phyloP scores from a whole-genome alignment of 345 rosid genomes.

The Gynandropsis gynandra region DNA sequence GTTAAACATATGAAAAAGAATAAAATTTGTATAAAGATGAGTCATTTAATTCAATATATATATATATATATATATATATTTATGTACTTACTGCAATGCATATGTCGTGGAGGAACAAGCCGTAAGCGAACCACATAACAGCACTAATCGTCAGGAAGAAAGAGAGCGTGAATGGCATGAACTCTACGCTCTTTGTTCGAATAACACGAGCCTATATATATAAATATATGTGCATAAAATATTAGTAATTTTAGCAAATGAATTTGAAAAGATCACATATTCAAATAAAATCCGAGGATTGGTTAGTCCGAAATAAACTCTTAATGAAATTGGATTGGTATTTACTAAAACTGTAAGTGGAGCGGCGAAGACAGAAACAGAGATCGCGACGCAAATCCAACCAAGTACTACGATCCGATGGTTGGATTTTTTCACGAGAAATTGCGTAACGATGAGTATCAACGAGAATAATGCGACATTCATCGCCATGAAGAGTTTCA shows the following conservation, averaged over 20 bases:
- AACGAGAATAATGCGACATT: constrained; percentile 50
- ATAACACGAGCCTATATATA: constrained; percentile 58
- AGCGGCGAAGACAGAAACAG: constrained; percentile 72
- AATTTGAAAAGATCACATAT: background rate
- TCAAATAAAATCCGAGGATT: background rate
- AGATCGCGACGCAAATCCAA: constrained; percentile 71
- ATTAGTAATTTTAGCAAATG: background rate
- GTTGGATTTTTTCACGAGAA: constrained; percentile 13
- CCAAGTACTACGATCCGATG: constrained; percentile 45
- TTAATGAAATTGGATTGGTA: background rate
- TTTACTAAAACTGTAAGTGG: constrained; percentile 66
- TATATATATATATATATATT: background rate
- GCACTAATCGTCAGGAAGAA: constrained; percentile 81
- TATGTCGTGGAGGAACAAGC: constrained; percentile 45
- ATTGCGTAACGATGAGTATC: constrained; percentile 39
- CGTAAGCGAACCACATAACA: constrained; percentile 73
- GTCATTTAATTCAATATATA: background rate
- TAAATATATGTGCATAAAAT: background rate
- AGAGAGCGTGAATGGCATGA: constrained; percentile 83
- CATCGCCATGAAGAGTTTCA: constrained; percentile 40
- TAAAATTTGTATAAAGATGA: background rate
- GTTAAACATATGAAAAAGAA: background rate
- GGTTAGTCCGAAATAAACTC: background rate
- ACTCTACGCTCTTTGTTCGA: constrained; percentile 75
- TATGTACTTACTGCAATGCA: constrained; percentile 63